phyloP scores from a whole-genome alignment of 2,329 filamentous ascomycete species.

The Aspergillus viridinutans region DNA sequence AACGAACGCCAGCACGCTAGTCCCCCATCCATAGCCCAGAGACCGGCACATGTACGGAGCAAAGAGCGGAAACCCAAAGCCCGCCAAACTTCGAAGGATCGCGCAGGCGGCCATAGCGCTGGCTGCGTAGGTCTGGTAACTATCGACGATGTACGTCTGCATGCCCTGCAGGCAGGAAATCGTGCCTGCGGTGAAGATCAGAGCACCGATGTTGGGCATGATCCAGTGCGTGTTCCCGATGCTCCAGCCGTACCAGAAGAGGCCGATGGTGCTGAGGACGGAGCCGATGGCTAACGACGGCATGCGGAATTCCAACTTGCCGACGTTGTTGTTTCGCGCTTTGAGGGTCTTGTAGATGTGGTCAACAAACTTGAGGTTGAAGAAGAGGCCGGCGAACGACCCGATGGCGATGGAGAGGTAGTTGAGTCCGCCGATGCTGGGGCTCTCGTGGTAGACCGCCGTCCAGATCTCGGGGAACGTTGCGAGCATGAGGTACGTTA shows the following conservation, averaged over 20 bases:
- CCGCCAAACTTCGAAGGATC: slow-evolving; percentile 36
- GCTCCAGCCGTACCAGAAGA: slow-evolving; percentile 58
- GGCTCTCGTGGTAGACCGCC: slow-evolving; percentile 47
- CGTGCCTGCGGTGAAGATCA: slow-evolving; percentile 46
- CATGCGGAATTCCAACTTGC: slow-evolving; percentile 58
- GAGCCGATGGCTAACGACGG: slow-evolving; percentile 55
- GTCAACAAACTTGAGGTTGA: slow-evolving; percentile 46
- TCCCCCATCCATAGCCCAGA: slow-evolving; percentile 39
- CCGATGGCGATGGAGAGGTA: slow-evolving; percentile 58
- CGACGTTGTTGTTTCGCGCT: slow-evolving; percentile 39
- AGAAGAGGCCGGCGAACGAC: slow-evolving; percentile 50
- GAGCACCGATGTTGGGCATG: slow-evolving; percentile 51
- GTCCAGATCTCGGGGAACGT: slow-evolving; percentile 56
- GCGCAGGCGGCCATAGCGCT: slow-evolving; percentile 35
- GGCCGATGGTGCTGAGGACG: slow-evolving; percentile 48
- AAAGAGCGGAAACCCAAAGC: slow-evolving; percentile 41
- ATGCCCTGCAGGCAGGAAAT: slow-evolving; percentile 44
- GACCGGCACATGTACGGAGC: slow-evolving; percentile 38
- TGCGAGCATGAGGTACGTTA: slow-evolving; percentile 57
- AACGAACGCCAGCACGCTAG: slow-evolving; percentile 39
- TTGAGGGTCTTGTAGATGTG: slow-evolving; percentile 48
- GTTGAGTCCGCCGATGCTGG: slow-evolving; percentile 54
- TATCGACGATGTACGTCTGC: slow-evolving; percentile 43
- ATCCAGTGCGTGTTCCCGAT: slow-evolving; percentile 53
- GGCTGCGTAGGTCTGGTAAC: slow-evolving; percentile 40